Conservation (phyloP, 2,329 filamentous ascomycete species). For the Epichloe festucae region DNA sequence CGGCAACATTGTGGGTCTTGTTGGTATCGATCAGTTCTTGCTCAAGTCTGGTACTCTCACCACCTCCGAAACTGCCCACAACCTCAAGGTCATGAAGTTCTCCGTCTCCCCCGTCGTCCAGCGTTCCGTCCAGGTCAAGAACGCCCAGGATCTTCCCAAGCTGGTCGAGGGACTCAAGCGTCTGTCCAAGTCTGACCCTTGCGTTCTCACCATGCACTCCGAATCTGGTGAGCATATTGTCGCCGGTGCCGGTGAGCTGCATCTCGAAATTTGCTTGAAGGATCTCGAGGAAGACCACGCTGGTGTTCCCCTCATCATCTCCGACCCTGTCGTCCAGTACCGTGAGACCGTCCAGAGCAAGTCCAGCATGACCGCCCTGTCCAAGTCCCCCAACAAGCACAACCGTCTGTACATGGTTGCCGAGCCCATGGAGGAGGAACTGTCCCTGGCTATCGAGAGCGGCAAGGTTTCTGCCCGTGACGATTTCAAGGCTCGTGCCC, state of each 20-base stretch:
- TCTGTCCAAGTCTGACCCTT: slow-evolving; percentile 99
- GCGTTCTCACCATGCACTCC: slow-evolving; percentile 79
- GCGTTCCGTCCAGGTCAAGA: slow-evolving; percentile 99
- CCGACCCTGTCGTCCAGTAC: slow-evolving; percentile 96
- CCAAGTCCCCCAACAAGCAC: slow-evolving; percentile 99
- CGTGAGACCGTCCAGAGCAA: slow-evolving; percentile 81
- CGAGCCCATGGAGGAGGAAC: slow-evolving; percentile 82
- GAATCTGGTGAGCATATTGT: slow-evolving; percentile 98
- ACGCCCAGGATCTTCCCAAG: slow-evolving; percentile 98
- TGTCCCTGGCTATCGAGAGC: slow-evolving; percentile 75
- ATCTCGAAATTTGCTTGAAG: slow-evolving; percentile 99
- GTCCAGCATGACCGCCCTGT: slow-evolving; percentile 92
- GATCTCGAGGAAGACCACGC: slow-evolving; percentile 99
- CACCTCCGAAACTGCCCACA: slow-evolving; percentile 94
- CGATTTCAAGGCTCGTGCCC: slow-evolving; percentile 97
- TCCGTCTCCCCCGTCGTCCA: slow-evolving; percentile 98
- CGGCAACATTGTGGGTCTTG: slow-evolving; percentile 98
- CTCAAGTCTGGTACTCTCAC: slow-evolving; percentile 99
- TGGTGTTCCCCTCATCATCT: slow-evolving; percentile 93
- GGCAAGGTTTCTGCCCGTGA: slow-evolving; percentile 93
- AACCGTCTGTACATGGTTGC: slow-evolving; percentile 98
- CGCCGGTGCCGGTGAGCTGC: slow-evolving; percentile 96
- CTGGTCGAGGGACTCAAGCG: slow-evolving; percentile 99
- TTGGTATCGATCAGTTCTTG: slow-evolving; percentile 99
- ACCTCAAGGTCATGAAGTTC: slow-evolving; percentile 99